Conservation (phyloP, 1,284 basidiomycete species). For the Earliella scabrosa region DNA sequence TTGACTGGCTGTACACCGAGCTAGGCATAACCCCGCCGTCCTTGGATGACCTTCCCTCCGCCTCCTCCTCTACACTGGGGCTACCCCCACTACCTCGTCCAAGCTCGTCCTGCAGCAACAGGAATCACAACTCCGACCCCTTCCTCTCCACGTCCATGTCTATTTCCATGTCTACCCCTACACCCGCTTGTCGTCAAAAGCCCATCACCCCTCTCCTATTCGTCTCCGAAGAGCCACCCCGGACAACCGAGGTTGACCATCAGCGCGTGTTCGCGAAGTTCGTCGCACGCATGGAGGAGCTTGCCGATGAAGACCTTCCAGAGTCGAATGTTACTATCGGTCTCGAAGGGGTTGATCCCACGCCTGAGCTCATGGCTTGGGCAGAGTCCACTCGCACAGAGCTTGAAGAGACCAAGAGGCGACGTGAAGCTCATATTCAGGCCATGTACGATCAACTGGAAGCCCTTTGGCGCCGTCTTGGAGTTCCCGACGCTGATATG, state of each 20-base stretch:
- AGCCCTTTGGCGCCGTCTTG: constrained; percentile 79
- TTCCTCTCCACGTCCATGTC: constrained; percentile 47
- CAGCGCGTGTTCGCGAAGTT: constrained; percentile 67
- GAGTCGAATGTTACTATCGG: constrained; percentile 51
- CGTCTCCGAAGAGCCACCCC: constrained; percentile 25
- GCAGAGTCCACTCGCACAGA: constrained; percentile 57
- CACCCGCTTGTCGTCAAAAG: constrained; percentile 33
- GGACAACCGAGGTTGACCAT: constrained; percentile 47
- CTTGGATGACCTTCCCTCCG: constrained; percentile 48
- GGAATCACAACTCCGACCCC: constrained; percentile 43
- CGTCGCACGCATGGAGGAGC: constrained; percentile 63
- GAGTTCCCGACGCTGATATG: constrained; percentile 73
- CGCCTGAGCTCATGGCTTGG: constrained; percentile 65
- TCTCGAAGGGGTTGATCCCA: constrained; percentile 67
- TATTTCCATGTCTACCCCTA: constrained; percentile 36
- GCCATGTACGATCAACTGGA: constrained; percentile 87
- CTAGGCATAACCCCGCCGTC: constrained; percentile 68
- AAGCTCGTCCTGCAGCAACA: constrained; percentile 42
- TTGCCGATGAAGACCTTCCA: constrained; percentile 50
- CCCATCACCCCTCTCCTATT: constrained; percentile 31
- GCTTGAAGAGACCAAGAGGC: constrained; percentile 71
- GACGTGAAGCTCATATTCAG: constrained; percentile 79
- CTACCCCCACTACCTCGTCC: constrained; percentile 42
- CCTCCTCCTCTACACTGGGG: constrained; percentile 44
- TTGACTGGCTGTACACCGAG: constrained; percentile 81